Evolutionary conservation across 2,329 filamentous ascomycete species (phyloP).

Genomic region (Claviceps sp.): DNA sequence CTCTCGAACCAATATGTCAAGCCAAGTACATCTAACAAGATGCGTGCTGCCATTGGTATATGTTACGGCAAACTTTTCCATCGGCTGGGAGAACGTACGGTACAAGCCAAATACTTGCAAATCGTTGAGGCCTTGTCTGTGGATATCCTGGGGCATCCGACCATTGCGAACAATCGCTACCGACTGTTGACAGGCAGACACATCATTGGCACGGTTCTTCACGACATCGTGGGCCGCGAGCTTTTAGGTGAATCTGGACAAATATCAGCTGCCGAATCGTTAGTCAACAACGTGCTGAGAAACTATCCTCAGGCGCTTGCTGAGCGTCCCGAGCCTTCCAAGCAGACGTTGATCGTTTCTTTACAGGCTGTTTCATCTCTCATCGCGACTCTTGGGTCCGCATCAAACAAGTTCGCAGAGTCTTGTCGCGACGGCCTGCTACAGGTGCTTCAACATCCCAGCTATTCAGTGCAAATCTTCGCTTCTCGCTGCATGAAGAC

Average conservation of each 20-base stretch:
- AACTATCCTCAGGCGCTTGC: slow-evolving; percentile 86
- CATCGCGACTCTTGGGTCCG: slow-evolving; percentile 68
- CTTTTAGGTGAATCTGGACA: slow-evolving; percentile 86
- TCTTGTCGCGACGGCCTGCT: slow-evolving; percentile 73
- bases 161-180: slow-evolving; percentile 73
- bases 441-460: slow-evolving; percentile 85
- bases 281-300: slow-evolving; percentile 82
- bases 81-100: slow-evolving; percentile 64
- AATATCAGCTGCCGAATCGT: slow-evolving; percentile 61
- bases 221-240: slow-evolving; percentile 66
- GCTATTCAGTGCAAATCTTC: slow-evolving; percentile 89
- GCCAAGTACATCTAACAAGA: slow-evolving; percentile 63
- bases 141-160: slow-evolving; percentile 65
- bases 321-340: slow-evolving; percentile 77
- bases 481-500: slow-evolving; percentile 74
- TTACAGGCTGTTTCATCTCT: slow-evolving; percentile 69
- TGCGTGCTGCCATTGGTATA: slow-evolving; percentile 69
- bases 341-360: slow-evolving; percentile 68
- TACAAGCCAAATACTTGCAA: slow-evolving; percentile 69
- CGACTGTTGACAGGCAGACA: slow-evolving; percentile 72
- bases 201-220: slow-evolving; percentile 71
- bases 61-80: slow-evolving; percentile 76
- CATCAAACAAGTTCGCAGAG: slow-evolving; percentile 67
- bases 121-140: slow-evolving; percentile 71
- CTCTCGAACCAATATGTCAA: slow-evolving; percentile 71